Evolutionary conservation across 805 yeast genomes (phyloP), one percentile per base, ranked within the genome.

Genomic region (Candida saitoana): DNA sequence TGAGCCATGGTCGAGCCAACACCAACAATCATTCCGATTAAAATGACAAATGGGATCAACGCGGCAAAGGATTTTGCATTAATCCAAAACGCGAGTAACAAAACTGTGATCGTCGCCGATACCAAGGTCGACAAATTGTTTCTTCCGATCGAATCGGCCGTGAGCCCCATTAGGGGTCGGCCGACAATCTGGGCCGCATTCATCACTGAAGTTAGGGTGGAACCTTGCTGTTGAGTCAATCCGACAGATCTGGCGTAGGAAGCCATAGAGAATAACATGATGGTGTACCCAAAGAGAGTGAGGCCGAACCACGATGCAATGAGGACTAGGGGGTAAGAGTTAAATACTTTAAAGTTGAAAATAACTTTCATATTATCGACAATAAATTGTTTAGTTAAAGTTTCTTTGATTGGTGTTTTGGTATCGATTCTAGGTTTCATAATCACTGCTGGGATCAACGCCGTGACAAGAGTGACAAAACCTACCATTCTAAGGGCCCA

Each of bases 101-200:
- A 42, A 4, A 65, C 47, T 5, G 60, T 47, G n/a, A 56, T 49
- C 16, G 47, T 40, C 1, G 61, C 66, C 19, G 30, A 36, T 12
- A 36, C 16, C 5, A 36, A 8, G 16, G 30, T 36, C 4, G 31
- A 12, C 11, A 57, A 43, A 40, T 73, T 74, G 42, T 61, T 51
- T n/a, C 76, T 59, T 2, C 82, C 82, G 18, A 64, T 46, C 4
- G 48, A 49, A 49, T 73, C 79, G 9, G 76, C 79, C 5, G 67
- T 24, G 34, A 55, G 49, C 1, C 77, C 77, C 18, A 79, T 69
- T 3, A 63, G 34, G 3, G 76, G 58, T 25, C 83, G 61, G 5
- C 82, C 82, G n/a, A 74, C 50, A 1, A 70, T 54, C 27, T 78
- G 71, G 40, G 53, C 56, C 9, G 60, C 72, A 48, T 66, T 69